phyloP scores from a whole-genome alignment of 805 yeast genomes.

The Zygotorulaspora chibaensis region DNA sequence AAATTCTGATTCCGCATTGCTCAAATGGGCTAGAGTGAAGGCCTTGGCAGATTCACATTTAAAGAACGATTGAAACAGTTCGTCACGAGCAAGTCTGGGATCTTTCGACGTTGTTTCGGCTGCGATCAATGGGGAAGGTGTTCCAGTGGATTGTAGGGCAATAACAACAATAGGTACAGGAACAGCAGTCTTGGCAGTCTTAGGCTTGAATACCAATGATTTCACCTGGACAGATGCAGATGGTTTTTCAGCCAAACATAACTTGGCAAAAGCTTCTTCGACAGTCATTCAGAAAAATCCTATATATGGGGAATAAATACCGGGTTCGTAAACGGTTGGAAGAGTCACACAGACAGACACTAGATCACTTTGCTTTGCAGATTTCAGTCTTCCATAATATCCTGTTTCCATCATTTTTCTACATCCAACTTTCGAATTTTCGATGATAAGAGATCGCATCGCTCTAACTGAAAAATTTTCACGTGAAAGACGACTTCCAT shows the following conservation, averaged over 20 bases:
- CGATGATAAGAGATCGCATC: neutral
- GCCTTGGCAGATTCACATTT: slow-evolving; percentile 28
- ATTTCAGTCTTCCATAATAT: neutral
- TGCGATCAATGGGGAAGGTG: slow-evolving; percentile 65
- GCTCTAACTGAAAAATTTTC: neutral
- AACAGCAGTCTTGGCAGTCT: slow-evolving; percentile 74
- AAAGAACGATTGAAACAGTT: slow-evolving; percentile 57
- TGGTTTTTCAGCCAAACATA: slow-evolving; percentile 50
- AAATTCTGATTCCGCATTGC: slow-evolving; percentile 35
- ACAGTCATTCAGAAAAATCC: slow-evolving; percentile 48
- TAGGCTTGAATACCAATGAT: slow-evolving; percentile 84
- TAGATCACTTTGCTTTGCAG: neutral
- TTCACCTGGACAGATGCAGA: slow-evolving; percentile 55
- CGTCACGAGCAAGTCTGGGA: slow-evolving; percentile 84
- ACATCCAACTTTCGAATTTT: neutral
- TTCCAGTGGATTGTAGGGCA: slow-evolving; percentile 65
- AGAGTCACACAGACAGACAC: neutral
- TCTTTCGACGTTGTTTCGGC: slow-evolving; percentile 68
- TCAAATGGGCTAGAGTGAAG: slow-evolving; percentile 35
- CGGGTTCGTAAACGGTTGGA: no score
- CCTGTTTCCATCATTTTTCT: neutral
- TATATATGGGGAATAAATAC: neutral
- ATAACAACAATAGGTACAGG: slow-evolving; percentile 79
- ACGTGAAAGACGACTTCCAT: neutral
- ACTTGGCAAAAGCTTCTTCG: slow-evolving; percentile 61